These are phyloP conservation scores for Rhynchosporium graminicola DNA, from an alignment of 2,329 filamentous ascomycete species.

Conservation along the genomic window DNA sequence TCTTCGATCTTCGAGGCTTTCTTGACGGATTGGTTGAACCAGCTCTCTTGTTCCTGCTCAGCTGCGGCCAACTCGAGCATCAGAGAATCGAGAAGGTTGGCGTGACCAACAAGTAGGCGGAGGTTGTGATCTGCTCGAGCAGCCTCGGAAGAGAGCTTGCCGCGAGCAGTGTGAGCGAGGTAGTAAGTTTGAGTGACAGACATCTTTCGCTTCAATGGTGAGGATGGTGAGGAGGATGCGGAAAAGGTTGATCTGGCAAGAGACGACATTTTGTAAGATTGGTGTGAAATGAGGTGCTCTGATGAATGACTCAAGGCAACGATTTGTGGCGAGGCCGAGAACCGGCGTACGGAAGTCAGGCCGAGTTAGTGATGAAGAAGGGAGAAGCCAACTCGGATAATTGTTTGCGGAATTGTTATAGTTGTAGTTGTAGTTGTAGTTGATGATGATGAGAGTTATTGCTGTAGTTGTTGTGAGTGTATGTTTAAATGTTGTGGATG, in stretches of 20 bases:
- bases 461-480: constrained; percentile 4
- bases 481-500: not conserved
- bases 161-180: constrained; percentile 92
- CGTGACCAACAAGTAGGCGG: constrained; percentile 91
- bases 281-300: constrained; percentile 23
- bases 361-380: constrained; percentile 18
- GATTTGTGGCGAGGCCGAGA: constrained; percentile 34
- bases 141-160: constrained; percentile 93
- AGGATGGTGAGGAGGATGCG: constrained; percentile 28
- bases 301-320: constrained; percentile 36
- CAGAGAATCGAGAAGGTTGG: constrained; percentile 93
- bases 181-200: constrained; percentile 98
- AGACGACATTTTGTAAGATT: constrained; percentile 36
- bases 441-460: constrained; percentile 4
- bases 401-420: constrained; percentile 12
- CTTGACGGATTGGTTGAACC: constrained; percentile 95
- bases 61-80: constrained; percentile 92
- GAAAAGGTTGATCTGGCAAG: constrained; percentile 31
- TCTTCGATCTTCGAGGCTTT: constrained; percentile 63
- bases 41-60: constrained; percentile 92
- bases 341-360: constrained; percentile 27
- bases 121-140: constrained; percentile 91
- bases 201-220: constrained; percentile 69
- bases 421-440: constrained; percentile 12
- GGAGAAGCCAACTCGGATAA: constrained; percentile 9